Evolutionary conservation across 805 yeast genomes (phyloP).

Genomic region (Hanseniaspora pseudoguilliermondii): DNA sequence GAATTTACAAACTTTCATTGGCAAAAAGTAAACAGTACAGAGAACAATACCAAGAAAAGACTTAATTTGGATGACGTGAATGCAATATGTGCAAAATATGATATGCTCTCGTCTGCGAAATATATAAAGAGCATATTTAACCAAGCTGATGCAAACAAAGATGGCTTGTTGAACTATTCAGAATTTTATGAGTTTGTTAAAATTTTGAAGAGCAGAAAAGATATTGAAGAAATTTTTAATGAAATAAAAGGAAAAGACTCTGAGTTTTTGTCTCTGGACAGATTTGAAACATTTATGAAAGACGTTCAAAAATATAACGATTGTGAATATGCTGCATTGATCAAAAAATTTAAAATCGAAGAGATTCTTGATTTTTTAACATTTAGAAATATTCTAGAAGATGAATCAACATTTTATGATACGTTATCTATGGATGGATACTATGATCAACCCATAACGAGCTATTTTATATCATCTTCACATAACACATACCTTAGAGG

Average conservation of each 20-base stretch:
- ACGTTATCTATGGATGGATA: conserved; percentile 24
- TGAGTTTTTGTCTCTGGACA: conserved; percentile 21
- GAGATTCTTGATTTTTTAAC: conserved; percentile 16
- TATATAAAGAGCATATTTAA: conserved; percentile 41
- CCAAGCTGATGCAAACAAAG: conserved; percentile 37
- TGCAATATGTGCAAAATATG: conserved; percentile 51
- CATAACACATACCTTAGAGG: conserved; percentile 90
- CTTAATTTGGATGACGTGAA: conserved; percentile 56
- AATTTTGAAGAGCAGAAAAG: conserved; percentile 51
- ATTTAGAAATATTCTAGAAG: conserved; percentile 24
- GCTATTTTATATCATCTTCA: conserved; percentile 82
- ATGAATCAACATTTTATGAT: conserved; percentile 20
- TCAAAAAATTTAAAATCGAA: conserved; percentile 25
- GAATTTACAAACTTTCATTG: conserved; percentile 54
- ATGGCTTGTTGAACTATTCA: conserved; percentile 47
- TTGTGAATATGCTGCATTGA: conserved; percentile 27
- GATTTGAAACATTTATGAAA: conserved; percentile 35
- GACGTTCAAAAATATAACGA: conserved; percentile 37
- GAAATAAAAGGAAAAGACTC: conserved; percentile 19
- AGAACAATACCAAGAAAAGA: conserved; percentile 22
- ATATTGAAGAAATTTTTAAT: conserved; percentile 42
- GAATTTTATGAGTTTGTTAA: conserved; percentile 69
- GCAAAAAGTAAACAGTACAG: conserved; percentile 34
- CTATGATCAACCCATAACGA: conserved; percentile 55
- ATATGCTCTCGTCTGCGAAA: conserved; percentile 53